Percentiles rank a stretch among this genome's conserved stretches.
phyloP scores from a whole-genome alignment of 805 yeast species.

The Komagataella mondaviorum region DNA sequence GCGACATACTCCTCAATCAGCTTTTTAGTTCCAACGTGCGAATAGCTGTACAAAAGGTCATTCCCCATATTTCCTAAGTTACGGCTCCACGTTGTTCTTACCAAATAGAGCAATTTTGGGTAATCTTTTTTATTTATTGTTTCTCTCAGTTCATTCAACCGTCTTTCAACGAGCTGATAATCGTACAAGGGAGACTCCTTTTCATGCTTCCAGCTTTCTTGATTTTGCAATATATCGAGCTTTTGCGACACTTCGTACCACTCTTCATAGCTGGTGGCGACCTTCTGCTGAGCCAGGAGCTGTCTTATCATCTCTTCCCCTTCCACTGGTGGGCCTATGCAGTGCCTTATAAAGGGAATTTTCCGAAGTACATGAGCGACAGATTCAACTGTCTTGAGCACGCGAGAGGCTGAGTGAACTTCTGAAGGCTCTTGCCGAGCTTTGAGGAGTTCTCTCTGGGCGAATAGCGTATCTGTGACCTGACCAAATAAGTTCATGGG shows the following conservation, averaged over 20 bases:
- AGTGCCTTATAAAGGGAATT: conserved; percentile 20
- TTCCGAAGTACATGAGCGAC: conserved; percentile 18
- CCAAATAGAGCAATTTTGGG: conserved; percentile 49
- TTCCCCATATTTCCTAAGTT: conserved; percentile 84
- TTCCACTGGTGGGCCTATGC: conserved; percentile 24
- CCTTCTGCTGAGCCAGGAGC: conserved; percentile 27
- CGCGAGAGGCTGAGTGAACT: neutral
- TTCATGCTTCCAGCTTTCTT: conserved; percentile 59
- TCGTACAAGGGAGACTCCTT: conserved; percentile 62
- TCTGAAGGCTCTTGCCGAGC: neutral
- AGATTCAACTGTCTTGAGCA: conserved; percentile 14
- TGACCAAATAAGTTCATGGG: neutral
- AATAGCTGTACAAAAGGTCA: conserved; percentile 59
- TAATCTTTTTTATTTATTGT: conserved; percentile 50
- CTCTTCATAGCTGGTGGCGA: conserved; percentile 31
- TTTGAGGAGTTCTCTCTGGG: neutral
- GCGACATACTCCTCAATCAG: conserved; percentile 71
- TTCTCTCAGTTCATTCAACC: conserved; percentile 39
- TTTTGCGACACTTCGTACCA: conserved; percentile 58
- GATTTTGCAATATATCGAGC: conserved; percentile 52
- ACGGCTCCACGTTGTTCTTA: conserved; percentile 77
- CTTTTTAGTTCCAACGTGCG: conserved; percentile 74
- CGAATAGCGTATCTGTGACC: neutral
- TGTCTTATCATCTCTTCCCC: conserved; percentile 20
- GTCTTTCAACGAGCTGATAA: conserved; percentile 38